Conservation (phyloP, 2,329 filamentous ascomycete species). For the Cercospora sp. region DNA sequence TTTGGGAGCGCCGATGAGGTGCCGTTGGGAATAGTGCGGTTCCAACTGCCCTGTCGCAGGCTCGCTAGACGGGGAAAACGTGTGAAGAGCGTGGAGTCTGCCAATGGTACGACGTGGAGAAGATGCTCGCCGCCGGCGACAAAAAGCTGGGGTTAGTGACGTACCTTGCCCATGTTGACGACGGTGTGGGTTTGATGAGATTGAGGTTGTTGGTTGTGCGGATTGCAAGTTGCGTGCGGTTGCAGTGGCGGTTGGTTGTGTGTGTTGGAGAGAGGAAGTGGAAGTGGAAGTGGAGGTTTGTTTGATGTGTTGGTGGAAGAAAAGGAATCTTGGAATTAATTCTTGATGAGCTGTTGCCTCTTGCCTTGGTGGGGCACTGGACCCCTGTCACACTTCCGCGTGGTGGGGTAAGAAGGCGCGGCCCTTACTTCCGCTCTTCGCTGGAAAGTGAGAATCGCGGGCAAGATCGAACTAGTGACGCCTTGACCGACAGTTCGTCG, state of each 20-base stretch:
- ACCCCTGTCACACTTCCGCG: background rate
- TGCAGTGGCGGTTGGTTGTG: background rate
- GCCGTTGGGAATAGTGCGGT: background rate
- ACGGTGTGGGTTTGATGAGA: conserved; percentile 10
- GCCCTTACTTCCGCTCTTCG: background rate
- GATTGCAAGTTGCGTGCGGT: background rate
- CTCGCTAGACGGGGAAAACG: background rate
- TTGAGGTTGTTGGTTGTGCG: background rate
- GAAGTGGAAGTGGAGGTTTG: background rate
- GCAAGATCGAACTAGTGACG: background rate
- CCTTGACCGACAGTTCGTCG: conserved; percentile 7
- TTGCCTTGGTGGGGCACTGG: background rate
- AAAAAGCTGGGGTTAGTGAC: conserved; percentile 7
- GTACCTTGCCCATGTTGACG: conserved; percentile 17
- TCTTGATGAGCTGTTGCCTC: conserved; percentile 3
- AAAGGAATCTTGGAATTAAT: conserved; percentile 3
- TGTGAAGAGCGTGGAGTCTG: conserved; percentile 3
- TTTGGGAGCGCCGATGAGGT: background rate
- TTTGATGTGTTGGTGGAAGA: background rate
- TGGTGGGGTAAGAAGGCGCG: conserved; percentile 11
- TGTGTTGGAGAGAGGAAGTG: background rate
- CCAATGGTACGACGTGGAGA: conserved; percentile 10
- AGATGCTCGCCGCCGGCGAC: conserved; percentile 2
- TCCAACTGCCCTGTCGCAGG: background rate
- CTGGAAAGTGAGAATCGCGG: conserved; percentile 1